Percentiles rank a stretch among this genome's conserved stretches.
Conservation (phyloP, 78 protist genomes). For the Cavenderia fasciculata region DNA sequence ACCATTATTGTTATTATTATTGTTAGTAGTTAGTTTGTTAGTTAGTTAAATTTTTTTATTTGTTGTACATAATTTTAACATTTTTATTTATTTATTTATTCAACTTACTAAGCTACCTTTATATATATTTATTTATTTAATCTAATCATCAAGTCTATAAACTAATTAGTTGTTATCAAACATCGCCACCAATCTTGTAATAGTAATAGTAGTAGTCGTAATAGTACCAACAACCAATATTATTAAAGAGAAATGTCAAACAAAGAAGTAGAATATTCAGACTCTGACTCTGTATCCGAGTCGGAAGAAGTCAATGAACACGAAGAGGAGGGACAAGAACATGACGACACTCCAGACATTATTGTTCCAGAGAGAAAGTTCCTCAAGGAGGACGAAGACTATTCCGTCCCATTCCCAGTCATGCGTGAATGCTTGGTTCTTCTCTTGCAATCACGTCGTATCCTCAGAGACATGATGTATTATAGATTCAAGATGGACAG, state of each 20-base stretch:
- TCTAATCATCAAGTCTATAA: not conserved
- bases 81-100: too few relatives aligned
- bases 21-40: too few relatives aligned
- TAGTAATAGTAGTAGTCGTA: too few relatives aligned
- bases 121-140: not conserved
- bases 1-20: too few relatives aligned
- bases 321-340: constrained; percentile 18
- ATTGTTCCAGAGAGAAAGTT: constrained; percentile 71
- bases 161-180: not conserved
- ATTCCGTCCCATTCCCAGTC: constrained; percentile 80
- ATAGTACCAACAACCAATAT: too few relatives aligned
- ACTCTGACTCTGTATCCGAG: constrained; percentile 13
- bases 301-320: constrained; percentile 13
- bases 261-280: constrained; percentile 28
- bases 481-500: constrained; percentile 84
- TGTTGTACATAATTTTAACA: too few relatives aligned
- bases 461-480: constrained; percentile 79
- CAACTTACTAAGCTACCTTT: too few relatives aligned
- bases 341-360: constrained; percentile 52
- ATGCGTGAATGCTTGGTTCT: constrained; percentile 85
- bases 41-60: too few relatives aligned
- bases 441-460: constrained; percentile 80
- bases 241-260: not conserved
- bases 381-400: constrained; percentile 72
- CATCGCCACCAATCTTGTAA: too few relatives aligned